phyloP scores from a whole-genome alignment of 176 grass and related monocot genomes.

The Secale cereale region DNA sequence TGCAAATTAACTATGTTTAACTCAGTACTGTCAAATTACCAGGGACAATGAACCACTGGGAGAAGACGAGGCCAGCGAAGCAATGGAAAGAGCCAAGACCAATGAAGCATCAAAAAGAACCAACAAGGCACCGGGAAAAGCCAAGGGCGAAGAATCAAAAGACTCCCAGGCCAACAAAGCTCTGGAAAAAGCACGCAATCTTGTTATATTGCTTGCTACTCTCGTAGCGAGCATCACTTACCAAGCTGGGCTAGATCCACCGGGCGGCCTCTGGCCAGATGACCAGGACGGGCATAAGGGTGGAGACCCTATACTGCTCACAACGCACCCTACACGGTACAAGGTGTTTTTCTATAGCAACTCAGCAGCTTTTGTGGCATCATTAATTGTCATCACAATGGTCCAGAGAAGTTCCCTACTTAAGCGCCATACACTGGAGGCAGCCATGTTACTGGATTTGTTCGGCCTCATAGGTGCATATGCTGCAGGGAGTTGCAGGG shows the following conservation, averaged over 20 bases:
- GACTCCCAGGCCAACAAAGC: background rate
- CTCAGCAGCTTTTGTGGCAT: slow-evolving; percentile 21
- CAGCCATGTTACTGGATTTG: slow-evolving; percentile 22
- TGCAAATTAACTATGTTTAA: background rate
- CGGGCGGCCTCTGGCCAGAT: slow-evolving; percentile 35
- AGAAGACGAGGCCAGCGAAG: background rate
- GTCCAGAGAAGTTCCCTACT: background rate
- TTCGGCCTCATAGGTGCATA: slow-evolving; percentile 36
- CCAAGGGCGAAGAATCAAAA: background rate
- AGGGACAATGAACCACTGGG: background rate
- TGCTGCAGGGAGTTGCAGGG: background rate
- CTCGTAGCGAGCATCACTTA: slow-evolving; percentile 33
- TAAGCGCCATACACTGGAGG: background rate
- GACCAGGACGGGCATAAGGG: background rate
- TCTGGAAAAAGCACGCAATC: background rate
- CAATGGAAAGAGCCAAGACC: background rate
- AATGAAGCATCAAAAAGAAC: background rate
- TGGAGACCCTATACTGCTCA: slow-evolving; percentile 5
- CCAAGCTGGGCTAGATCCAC: slow-evolving; percentile 27
- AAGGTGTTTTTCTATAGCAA: slow-evolving; percentile 38
- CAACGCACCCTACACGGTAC: background rate
- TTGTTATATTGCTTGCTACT: slow-evolving; percentile 28
- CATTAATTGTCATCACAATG: slow-evolving; percentile 17
- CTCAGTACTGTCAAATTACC: background rate
- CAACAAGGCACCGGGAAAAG: background rate